Evolutionary conservation across 139 green algal species (phyloP).

Genomic region (Zygnema cylindricum): DNA sequence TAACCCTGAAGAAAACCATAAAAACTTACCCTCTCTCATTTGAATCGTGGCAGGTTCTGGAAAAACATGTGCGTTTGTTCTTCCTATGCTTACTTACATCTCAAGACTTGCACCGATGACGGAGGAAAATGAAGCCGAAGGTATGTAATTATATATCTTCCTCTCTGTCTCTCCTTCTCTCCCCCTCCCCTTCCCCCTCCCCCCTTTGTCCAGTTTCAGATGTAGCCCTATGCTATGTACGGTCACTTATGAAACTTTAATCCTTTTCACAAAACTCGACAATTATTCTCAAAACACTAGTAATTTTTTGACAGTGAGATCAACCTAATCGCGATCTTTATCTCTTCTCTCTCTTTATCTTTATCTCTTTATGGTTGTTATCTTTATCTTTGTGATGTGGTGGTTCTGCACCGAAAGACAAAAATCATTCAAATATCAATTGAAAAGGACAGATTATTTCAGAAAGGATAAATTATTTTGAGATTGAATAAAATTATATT

Average conservation of each 20-base stretch:
- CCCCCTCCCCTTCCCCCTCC: not conserved
- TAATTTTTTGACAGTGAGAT: conserved; percentile 32
- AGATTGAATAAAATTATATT: not conserved
- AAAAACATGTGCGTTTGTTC: conserved; percentile 96
- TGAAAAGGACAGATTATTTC: not conserved
- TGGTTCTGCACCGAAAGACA: not conserved
- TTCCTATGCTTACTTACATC: conserved; percentile 97
- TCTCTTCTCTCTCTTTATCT: not conserved
- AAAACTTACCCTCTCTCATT: too few relatives aligned
- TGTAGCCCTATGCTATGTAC: conserved; percentile 21
- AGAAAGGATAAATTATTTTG: not conserved
- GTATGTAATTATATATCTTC: too few relatives aligned
- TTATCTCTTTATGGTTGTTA: conserved; percentile 2
- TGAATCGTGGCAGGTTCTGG: conserved; percentile 70
- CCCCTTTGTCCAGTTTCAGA: conserved; percentile 17
- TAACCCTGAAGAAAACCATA: too few relatives aligned
- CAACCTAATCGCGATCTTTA: conserved; percentile 4
- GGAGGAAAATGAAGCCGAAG: conserved; percentile 77
- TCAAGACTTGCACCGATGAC: conserved; percentile 88
- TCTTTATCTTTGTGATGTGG: not conserved
- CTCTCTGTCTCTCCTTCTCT: conserved; percentile 41
- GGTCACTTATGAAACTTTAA: not conserved
- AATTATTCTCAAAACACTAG: not conserved
- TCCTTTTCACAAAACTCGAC: not conserved
- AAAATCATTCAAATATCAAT: not conserved